Evolutionary conservation across 2,329 filamentous ascomycete species (phyloP), one percentile per base, ranked within the genome.

Genomic region (Cryphonectria parasitica): DNA sequence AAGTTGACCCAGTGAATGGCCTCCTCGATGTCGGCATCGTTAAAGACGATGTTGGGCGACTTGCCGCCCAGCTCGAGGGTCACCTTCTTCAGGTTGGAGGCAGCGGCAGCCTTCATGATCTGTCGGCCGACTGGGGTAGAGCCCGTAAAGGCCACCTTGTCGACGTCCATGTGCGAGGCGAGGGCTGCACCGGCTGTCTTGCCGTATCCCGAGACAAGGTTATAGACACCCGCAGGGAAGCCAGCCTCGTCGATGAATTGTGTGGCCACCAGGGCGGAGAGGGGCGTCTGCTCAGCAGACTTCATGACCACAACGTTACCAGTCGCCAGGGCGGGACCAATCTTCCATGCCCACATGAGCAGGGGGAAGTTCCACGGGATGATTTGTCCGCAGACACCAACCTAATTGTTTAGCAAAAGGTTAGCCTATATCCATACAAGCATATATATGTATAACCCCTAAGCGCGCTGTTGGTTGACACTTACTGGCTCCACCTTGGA

Each of bases 371-470:
- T 93, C 91, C 91, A 93, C 0, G 91, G 90, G 68, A 92, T 92
- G 69, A 93, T 92, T 77, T 96, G 93, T 78, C 91, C 94, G 80
- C 93, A 94, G 71, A 94, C 91, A 81, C 92, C 92, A 74, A 92
- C 84, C 86, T 88, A 19, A 11, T 28, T 28, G 7, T 22, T 41
- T 7, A 7, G 43, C 1, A 11, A 49, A 0, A 11, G n/a, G 19
- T 63, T 22, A 28, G 36, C 28, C 8, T 17, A 7, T 34, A n/a
- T 13, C 52, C 17, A 11, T 11, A 11, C 10, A n/a, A n/a, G n/a
- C n/a, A 36, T 10, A 10, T 36, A 36, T 36, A 13, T 43, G 13
- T 43, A 43, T 43, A 43, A 3, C 17, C 13, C 13, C 13, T 15
- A 43, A 15, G 41, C 41, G 41, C 41, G 41, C 13, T 15, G 15